phyloP scores from a whole-genome alignment of 2,329 filamentous ascomycete species.

The Penicillium glabrum region DNA sequence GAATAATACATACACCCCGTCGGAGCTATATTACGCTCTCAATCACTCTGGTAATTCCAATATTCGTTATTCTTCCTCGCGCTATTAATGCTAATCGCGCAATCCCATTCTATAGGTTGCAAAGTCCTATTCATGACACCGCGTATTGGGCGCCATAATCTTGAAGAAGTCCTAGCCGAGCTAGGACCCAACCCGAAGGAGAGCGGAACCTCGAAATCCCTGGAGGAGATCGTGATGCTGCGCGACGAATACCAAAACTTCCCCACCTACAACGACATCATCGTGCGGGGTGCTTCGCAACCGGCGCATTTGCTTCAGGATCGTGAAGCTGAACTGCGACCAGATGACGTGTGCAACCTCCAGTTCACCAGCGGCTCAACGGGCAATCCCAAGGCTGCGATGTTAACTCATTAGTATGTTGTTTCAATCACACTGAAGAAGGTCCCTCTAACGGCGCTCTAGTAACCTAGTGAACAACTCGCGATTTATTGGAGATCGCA shows the following conservation, averaged over 20 bases:
- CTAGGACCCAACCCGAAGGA: constrained; percentile 42
- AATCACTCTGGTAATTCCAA: constrained; percentile 62
- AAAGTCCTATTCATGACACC: constrained; percentile 72
- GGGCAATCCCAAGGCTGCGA: constrained; percentile 70
- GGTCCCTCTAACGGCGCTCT: constrained; percentile 4
- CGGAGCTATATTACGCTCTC: constrained; percentile 70
- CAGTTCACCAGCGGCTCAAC: constrained; percentile 77
- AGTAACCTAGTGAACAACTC: constrained; percentile 60
- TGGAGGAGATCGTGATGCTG: constrained; percentile 61
- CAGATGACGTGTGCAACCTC: constrained; percentile 69
- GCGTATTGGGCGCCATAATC: constrained; percentile 65
- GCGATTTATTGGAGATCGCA: constrained; percentile 71
- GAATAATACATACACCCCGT: constrained; percentile 78
- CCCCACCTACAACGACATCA: constrained; percentile 60
- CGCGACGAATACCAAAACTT: constrained; percentile 57
- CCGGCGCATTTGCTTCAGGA: constrained; percentile 53
- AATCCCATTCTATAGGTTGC: constrained; percentile 53
- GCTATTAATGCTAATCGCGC: background rate
- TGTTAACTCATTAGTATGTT: constrained; percentile 67
- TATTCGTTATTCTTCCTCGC: background rate
- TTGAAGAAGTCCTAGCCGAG: constrained; percentile 58
- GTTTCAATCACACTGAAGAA: background rate
- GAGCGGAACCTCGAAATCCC: constrained; percentile 33
- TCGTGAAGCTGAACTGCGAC: constrained; percentile 56
- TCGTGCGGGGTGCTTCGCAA: constrained; percentile 52